Evolutionary conservation across 106 monocot genomes (phyloP).

Genomic region (Triglochin maritima): DNA sequence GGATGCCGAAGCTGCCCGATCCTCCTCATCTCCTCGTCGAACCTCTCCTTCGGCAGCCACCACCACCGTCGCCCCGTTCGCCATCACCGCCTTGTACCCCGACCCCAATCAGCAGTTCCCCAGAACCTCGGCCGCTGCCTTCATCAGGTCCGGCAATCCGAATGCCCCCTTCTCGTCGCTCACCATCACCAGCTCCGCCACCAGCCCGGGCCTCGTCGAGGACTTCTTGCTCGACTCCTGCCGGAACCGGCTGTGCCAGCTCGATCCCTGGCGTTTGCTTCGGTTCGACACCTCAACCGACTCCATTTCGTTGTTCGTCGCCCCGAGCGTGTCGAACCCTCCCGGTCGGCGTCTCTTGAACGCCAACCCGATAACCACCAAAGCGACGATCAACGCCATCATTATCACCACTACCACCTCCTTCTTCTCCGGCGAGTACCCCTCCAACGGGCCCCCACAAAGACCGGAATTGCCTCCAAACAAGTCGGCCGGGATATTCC

Average conservation of each 20-base stretch:
- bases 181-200: conserved; percentile 33
- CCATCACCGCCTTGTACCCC: conserved; percentile 63
- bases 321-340: conserved; percentile 16
- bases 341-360: background rate
- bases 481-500: conserved; percentile 31
- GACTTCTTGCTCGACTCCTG: background rate
- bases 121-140: conserved; percentile 78
- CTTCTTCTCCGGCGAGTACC: background rate
- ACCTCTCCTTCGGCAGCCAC: conserved; percentile 43
- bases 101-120: conserved; percentile 62
- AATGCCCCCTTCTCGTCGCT: conserved; percentile 39
- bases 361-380: conserved; percentile 1
- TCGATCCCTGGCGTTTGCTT: background rate
- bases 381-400: background rate
- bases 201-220: background rate
- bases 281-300: background rate
- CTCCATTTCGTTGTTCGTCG: background rate
- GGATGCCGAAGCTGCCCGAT: conserved; percentile 50
- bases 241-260: background rate
- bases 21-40: conserved; percentile 53
- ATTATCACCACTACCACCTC: background rate
- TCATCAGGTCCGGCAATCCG: conserved; percentile 67
- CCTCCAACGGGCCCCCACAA: conserved; percentile 18
- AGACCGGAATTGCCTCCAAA: conserved; percentile 45
- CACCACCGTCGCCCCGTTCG: conserved; percentile 25